Evolutionary conservation across 352 stramenopile genomes (phyloP).

Genomic region (Phytophthora lateralis): DNA sequence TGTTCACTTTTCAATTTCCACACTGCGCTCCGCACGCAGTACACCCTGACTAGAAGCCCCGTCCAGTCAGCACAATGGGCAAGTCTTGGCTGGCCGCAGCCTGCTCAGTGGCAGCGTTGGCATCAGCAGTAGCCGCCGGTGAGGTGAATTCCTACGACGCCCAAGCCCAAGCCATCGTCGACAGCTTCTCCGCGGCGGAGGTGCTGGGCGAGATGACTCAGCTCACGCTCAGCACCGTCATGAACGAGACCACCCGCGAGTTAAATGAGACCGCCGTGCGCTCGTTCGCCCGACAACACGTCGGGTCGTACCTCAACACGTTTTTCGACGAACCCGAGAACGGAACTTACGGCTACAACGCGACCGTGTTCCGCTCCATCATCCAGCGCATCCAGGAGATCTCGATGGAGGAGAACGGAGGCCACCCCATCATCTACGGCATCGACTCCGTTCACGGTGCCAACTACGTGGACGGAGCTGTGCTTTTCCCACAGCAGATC

Average conservation of each 20-base stretch:
- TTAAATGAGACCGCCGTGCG: conserved; percentile 64
- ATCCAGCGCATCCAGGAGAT: conserved; percentile 81
- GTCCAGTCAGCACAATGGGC: conserved; percentile 7
- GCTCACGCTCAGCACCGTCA: conserved; percentile 60
- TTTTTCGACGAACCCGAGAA: conserved; percentile 43
- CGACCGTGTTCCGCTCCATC: conserved; percentile 64
- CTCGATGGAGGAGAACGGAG: conserved; percentile 40
- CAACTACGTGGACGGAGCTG: conserved; percentile 79
- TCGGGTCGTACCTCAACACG: conserved; percentile 90
- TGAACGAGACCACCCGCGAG: conserved; percentile 30
- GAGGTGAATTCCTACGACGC: conserved; percentile 17
- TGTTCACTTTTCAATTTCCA: conserved; percentile 15
- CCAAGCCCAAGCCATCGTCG: conserved; percentile 37
- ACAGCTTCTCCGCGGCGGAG: conserved; percentile 25
- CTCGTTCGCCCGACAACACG: conserved; percentile 62
- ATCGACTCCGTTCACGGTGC: conserved; percentile 91
- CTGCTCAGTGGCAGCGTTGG: background rate
- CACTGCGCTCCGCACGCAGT: conserved; percentile 7
- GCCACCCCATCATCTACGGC: conserved; percentile 70
- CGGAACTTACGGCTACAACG: conserved; percentile 49
- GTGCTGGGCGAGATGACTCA: conserved; percentile 90
- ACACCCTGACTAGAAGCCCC: conserved; percentile 1
- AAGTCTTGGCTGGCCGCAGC: conserved; percentile 5
- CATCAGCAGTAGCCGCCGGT: conserved; percentile 1
- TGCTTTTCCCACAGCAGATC: conserved; percentile 88